These are phyloP conservation scores for Avena insularis DNA, from an alignment of 176 grass and related monocot species.

Conservation along the genomic window DNA sequence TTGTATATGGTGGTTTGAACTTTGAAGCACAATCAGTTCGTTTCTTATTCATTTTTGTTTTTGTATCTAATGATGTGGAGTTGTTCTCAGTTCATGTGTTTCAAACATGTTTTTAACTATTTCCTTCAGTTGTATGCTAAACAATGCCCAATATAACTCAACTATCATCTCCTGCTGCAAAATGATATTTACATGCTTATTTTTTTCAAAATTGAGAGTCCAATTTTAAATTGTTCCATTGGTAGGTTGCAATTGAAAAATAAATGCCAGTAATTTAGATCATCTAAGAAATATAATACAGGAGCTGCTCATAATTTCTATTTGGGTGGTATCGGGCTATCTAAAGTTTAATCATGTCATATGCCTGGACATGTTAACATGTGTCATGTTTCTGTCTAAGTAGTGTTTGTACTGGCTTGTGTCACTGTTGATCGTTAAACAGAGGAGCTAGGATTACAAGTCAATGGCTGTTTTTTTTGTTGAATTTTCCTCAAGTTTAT, in stretches of 20 bases:
- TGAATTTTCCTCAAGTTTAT: neutral
- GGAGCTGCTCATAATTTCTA: neutral
- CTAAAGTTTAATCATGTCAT: neutral
- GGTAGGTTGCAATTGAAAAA: constrained; percentile 4
- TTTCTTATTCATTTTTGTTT: constrained; percentile 21
- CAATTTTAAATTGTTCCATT: neutral
- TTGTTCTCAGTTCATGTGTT: constrained; percentile 25
- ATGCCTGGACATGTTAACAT: neutral
- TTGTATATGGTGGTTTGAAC: constrained; percentile 44
- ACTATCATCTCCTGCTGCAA: neutral
- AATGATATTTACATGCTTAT: neutral
- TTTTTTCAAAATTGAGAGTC: neutral
- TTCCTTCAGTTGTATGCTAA: neutral
- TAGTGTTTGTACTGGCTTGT: neutral
- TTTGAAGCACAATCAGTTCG: constrained; percentile 10
- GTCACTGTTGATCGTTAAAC: neutral
- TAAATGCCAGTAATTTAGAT: neutral
- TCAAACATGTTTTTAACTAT: constrained; percentile 13
- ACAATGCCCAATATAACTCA: neutral
- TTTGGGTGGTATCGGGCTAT: neutral
- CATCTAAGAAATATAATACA: neutral
- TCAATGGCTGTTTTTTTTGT: constrained; percentile 1
- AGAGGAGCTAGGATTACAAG: neutral
- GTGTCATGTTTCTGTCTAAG: neutral
- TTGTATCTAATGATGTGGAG: neutral